These are phyloP conservation scores for Termitomyces heimii DNA, from an alignment of 768 basidiomycete genomes.

Conservation along the genomic window DNA sequence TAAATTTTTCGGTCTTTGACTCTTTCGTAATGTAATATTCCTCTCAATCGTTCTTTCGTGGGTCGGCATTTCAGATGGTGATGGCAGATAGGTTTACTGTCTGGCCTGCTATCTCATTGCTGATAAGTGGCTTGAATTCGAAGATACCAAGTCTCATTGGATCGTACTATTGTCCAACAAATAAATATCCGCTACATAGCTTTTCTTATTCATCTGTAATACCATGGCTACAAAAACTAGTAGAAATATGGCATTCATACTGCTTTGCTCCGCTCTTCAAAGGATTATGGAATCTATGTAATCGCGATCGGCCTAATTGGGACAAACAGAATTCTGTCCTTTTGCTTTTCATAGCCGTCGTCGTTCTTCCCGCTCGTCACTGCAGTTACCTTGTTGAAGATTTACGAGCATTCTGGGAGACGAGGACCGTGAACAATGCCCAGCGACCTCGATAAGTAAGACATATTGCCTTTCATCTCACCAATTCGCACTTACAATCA, in stretches of 20 bases:
- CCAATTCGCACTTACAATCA: not conserved
- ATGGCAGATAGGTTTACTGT: not conserved
- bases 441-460: conserved; percentile 21
- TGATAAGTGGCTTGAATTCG: conserved; percentile 1
- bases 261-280: not conserved
- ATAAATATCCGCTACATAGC: not conserved
- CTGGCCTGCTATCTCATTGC: not conserved
- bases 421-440: conserved; percentile 11
- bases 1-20: conserved; percentile 13
- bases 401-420: not conserved
- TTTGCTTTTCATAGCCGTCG: not conserved
- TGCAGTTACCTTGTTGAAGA: not conserved
- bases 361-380: not conserved
- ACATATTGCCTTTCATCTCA: not conserved
- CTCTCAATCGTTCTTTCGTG: not conserved
- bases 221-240: conserved; percentile 11
- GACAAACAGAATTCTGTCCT: conserved; percentile 4
- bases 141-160: not conserved
- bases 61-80: not conserved
- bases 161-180: not conserved
- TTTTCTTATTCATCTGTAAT: conserved; percentile 6
- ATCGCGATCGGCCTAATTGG: conserved; percentile 10
- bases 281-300: not conserved
- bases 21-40: not conserved
- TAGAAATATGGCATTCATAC: conserved; percentile 3